phyloP scores from a whole-genome alignment of 2,329 filamentous ascomycete species.

The Penicillium sumatraense region DNA sequence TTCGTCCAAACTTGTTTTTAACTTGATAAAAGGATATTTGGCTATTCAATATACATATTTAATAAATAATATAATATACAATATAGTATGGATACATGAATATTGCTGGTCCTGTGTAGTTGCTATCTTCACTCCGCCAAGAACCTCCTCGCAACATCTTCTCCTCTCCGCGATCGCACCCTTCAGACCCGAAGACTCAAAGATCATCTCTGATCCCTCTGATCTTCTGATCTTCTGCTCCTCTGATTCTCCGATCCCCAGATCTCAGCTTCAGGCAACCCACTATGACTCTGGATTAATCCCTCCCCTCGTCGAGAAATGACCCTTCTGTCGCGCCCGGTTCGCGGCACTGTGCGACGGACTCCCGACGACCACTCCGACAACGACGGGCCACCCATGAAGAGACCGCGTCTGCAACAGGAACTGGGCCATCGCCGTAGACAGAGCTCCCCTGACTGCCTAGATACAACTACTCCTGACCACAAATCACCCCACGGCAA shows the following conservation, averaged over 20 bases:
- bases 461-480: conserved; percentile 33
- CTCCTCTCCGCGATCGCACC: too few relatives aligned
- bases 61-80: too few relatives aligned
- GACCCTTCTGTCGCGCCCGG: conserved; percentile 39
- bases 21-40: too few relatives aligned
- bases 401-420: conserved; percentile 31
- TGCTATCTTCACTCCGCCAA: conserved; percentile 5
- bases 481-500: conserved; percentile 8
- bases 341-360: conserved; percentile 40
- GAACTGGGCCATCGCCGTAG: conserved; percentile 28
- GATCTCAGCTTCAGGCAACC: conserved; percentile 13
- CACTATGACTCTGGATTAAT: conserved; percentile 26
- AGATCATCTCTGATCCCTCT: too few relatives aligned
- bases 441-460: conserved; percentile 39
- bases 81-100: neutral
- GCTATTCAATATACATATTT: too few relatives aligned
- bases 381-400: conserved; percentile 29
- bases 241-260: neutral
- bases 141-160: conserved; percentile 14
- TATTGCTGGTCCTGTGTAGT: too few relatives aligned
- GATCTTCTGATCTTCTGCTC: too few relatives aligned
- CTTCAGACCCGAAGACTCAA: too few relatives aligned
- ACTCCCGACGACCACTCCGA: conserved; percentile 27
- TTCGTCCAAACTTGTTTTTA: too few relatives aligned
- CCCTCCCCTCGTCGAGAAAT: conserved; percentile 26